Conservation (phyloP, 352 stramenopile genomes). For the Pythium pyrilobum region DNA sequence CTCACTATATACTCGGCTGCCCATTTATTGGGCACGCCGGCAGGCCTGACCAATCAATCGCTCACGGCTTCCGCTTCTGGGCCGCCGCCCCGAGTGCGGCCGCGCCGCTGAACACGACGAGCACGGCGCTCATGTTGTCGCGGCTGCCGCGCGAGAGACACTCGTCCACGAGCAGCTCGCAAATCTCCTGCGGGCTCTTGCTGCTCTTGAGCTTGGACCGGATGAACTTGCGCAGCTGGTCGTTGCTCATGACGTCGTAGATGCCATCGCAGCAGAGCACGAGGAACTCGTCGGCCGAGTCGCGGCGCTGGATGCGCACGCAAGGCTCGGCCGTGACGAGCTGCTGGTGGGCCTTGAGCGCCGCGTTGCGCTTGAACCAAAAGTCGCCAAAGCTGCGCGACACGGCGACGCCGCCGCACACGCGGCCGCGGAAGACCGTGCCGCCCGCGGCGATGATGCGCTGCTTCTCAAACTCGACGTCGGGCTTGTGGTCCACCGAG, state of each 20-base stretch:
- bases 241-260: constrained; percentile 94
- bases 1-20: too few relatives aligned
- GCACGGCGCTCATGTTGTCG: constrained; percentile 85
- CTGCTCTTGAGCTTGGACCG: constrained; percentile 62
- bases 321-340: constrained; percentile 82
- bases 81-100: constrained; percentile 11
- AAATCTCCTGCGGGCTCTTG: constrained; percentile 59
- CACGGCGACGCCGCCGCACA: constrained; percentile 80
- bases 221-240: constrained; percentile 91
- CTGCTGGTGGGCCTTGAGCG: constrained; percentile 77
- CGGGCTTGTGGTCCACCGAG: constrained; percentile 84
- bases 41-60: too few relatives aligned
- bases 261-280: constrained; percentile 92
- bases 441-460: constrained; percentile 78
- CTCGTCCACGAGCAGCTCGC: constrained; percentile 74
- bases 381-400: constrained; percentile 85
- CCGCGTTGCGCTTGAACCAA: constrained; percentile 84
- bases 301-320: constrained; percentile 65
- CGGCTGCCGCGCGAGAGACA: constrained; percentile 76
- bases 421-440: constrained; percentile 78
- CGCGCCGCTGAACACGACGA: constrained; percentile 65
- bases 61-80: constrained; percentile 22
- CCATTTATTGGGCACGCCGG: too few relatives aligned
- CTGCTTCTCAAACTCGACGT: constrained; percentile 82
- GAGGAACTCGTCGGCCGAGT: constrained; percentile 88